phyloP scores from a whole-genome alignment of 768 basidiomycete species.

The Lactarius vividus region DNA sequence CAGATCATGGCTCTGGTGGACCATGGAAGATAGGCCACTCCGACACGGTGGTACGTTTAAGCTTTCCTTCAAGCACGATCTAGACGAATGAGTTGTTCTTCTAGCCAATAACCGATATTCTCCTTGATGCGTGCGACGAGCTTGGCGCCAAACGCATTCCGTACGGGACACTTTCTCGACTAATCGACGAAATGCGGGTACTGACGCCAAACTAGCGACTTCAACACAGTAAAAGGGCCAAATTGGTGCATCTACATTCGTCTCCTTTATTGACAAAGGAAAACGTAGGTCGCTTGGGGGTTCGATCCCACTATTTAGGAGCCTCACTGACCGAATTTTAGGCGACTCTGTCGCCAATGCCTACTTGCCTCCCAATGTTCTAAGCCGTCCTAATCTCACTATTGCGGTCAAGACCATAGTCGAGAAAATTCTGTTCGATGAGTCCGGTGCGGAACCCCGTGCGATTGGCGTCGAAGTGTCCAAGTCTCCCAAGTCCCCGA shows the following conservation, averaged over 20 bases:
- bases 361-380: constrained; percentile 34
- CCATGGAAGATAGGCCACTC: constrained; percentile 19
- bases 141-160: constrained; percentile 20
- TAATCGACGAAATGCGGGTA: neutral
- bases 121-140: constrained; percentile 21
- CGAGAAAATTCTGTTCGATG: constrained; percentile 23
- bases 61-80: neutral
- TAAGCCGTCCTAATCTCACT: constrained; percentile 24
- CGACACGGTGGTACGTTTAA: neutral
- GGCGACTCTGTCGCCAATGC: constrained; percentile 23
- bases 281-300: constrained; percentile 4
- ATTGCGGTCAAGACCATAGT: constrained; percentile 18
- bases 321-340: neutral
- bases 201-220: constrained; percentile 13
- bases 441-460: constrained; percentile 17
- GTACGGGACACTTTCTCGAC: constrained; percentile 1
- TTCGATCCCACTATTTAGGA: neutral
- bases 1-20: constrained; percentile 20
- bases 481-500: constrained; percentile 7
- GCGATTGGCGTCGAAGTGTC: constrained; percentile 24
- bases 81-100: neutral
- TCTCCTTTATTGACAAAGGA: constrained; percentile 17
- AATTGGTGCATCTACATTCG: constrained; percentile 21
- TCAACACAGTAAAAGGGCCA: constrained; percentile 24
- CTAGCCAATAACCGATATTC: constrained; percentile 21